These are phyloP conservation scores for Metarhizium anisopliae DNA, from an alignment of 2,329 filamentous ascomycete genomes.

Conservation along the genomic window DNA sequence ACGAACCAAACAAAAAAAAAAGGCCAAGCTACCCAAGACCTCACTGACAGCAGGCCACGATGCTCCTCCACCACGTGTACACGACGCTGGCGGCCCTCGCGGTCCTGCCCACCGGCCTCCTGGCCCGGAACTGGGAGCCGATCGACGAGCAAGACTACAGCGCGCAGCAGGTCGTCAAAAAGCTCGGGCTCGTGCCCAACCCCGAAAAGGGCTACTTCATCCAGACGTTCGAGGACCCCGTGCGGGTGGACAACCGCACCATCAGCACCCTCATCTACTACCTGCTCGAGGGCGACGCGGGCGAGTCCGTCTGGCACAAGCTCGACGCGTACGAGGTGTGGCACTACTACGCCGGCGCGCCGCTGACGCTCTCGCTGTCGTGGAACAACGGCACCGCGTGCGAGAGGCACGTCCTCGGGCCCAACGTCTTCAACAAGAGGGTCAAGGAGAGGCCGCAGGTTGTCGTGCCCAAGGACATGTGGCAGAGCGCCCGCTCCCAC, in stretches of 20 bases:
- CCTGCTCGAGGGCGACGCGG: constrained; percentile 33
- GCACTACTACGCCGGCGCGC: constrained; percentile 46
- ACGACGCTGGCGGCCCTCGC: too few relatives aligned
- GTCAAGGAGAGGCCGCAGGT: constrained; percentile 32
- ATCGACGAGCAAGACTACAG: background rate
- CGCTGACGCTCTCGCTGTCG: constrained; percentile 35
- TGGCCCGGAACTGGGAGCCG: too few relatives aligned
- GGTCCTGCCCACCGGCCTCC: too few relatives aligned
- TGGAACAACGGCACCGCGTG: constrained; percentile 30
- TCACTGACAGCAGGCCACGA: too few relatives aligned
- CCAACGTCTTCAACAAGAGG: constrained; percentile 26
- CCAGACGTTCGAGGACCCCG: constrained; percentile 35
- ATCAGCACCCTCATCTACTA: constrained; percentile 44
- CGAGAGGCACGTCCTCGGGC: constrained; percentile 27
- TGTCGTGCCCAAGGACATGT: constrained; percentile 27
- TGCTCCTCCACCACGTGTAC: too few relatives aligned
- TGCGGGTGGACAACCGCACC: constrained; percentile 24
- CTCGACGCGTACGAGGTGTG: constrained; percentile 38
- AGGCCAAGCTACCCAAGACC: too few relatives aligned
- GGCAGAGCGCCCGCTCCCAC: constrained; percentile 36
- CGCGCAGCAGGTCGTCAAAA: constrained; percentile 33
- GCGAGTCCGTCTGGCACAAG: constrained; percentile 40
- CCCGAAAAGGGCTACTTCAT: constrained; percentile 40
- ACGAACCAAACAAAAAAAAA: too few relatives aligned
- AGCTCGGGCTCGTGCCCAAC: constrained; percentile 32